Conservation (phyloP, 768 basidiomycete genomes). For the Boletus tomentosulus region DNA sequence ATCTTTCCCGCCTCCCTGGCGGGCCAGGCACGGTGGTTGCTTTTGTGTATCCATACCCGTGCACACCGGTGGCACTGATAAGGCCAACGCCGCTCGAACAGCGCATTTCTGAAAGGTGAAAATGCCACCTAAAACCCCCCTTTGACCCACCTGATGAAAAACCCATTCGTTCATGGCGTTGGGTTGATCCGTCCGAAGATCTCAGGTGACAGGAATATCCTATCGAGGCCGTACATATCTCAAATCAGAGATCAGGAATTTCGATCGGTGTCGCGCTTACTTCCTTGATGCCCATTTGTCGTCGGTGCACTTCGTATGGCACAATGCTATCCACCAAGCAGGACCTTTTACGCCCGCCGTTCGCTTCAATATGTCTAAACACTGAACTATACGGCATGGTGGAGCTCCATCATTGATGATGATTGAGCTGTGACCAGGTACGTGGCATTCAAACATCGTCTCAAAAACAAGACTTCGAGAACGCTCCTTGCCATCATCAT, state of each 20-base stretch:
- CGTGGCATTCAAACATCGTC: too few species aligned
- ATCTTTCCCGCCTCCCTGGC: neutral
- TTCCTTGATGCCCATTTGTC: neutral
- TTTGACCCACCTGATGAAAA: neutral
- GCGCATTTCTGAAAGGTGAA: neutral
- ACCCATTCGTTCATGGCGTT: neutral
- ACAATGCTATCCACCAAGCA: neutral
- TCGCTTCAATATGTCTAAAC: neutral
- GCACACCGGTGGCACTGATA: neutral
- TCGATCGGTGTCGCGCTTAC: neutral
- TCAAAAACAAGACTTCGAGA: too few species aligned
- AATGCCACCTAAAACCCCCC: neutral
- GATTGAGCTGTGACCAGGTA: too few species aligned
- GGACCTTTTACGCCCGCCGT: neutral
- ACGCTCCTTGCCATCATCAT: too few species aligned
- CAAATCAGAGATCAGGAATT: neutral
- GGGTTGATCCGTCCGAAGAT: neutral
- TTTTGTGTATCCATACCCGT: neutral
- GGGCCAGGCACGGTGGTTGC: neutral
- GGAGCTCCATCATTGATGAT: too few species aligned
- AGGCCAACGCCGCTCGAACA: neutral
- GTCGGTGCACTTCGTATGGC: neutral
- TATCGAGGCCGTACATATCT: neutral
- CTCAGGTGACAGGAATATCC: too few species aligned
- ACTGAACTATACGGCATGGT: too few species aligned